A percentile compares a stretch with the other conserved stretches of the same genome.
Evolutionary conservation across 495 filamentous ascomycete species (phyloP).

Genomic region (Entonaema liquescens): DNA sequence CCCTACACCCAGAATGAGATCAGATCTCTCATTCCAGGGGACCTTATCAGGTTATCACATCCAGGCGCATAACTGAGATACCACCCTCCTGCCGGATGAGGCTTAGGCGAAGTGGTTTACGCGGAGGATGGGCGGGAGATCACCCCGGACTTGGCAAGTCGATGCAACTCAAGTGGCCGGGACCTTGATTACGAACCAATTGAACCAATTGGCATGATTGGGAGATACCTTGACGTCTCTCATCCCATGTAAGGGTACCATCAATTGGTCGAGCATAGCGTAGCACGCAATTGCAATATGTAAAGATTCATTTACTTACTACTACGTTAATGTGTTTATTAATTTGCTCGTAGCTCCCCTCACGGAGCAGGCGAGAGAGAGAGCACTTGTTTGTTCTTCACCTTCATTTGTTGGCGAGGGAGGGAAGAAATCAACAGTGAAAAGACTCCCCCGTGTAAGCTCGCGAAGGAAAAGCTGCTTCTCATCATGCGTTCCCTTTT

Average conservation of each 20-base stretch:
- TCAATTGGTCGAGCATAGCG: constrained; percentile 11
- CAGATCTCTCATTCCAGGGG: constrained; percentile 36
- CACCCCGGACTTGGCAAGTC: constrained; percentile 43
- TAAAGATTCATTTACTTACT: constrained; percentile 26
- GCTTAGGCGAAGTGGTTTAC: constrained; percentile 27
- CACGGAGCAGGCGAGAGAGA: constrained; percentile 8
- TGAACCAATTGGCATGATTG: constrained; percentile 16
- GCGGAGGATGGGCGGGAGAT: constrained; percentile 44
- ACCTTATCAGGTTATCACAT: constrained; percentile 33
- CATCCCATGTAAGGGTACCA: constrained; percentile 29
- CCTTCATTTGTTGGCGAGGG: constrained; percentile 26
- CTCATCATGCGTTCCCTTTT: constrained; percentile 42
- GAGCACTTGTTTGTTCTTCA: constrained; percentile 22
- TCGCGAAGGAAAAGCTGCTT: constrained; percentile 14
- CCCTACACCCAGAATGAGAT: constrained; percentile 25
- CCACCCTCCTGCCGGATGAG: constrained; percentile 34
- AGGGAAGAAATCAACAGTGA: constrained; percentile 3
- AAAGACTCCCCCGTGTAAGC: constrained; percentile 4
- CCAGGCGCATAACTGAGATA: constrained; percentile 28
- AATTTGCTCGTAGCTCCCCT: constrained; percentile 27
- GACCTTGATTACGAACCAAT: constrained; percentile 32
- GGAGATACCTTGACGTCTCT: constrained; percentile 9
- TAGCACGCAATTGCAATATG: constrained; percentile 39
- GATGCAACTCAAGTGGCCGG: constrained; percentile 24
- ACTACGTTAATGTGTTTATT: constrained; percentile 25